Evolutionary conservation across 2,329 filamentous ascomycete species (phyloP), one percentile per base, ranked within the genome.

Genomic region (Colletotrichum sp.): DNA sequence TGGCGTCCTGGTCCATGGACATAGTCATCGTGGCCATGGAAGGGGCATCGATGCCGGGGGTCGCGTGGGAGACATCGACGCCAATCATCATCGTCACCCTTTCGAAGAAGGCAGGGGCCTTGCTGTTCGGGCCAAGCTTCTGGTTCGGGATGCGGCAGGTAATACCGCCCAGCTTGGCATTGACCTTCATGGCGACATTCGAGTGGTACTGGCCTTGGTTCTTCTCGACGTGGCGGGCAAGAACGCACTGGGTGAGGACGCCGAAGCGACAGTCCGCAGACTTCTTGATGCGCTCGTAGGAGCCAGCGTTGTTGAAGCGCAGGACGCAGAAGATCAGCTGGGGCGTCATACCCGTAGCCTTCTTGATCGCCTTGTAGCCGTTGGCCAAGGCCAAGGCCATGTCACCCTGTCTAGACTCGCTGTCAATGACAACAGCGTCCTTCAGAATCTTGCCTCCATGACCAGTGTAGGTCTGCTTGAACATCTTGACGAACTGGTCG

Each of bases 151-250:
- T 81, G 59, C 83, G 87, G 68, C 86, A 92, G 1, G 95, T 98
- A 0, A 91, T 90, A 7, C 97, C 97, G 16, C 97, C 97, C 4
- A 99, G 90, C 87, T 99, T 99, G 5, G 95, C 94, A 80, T 99
- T 98, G 78, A 99, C 92, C 87, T 99, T 99, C 95, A 99, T 97
- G 77, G 92, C 91, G 0, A 99, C 95, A 77, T 99, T 99, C 1
- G 95, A 97, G 80, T 95, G 94, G 84, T 98, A 98, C 80, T 99
- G 97, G 0, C 90, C 89, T 26, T 94, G 91, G 18, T 90, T 91
- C 82, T 93, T 94, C 48, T 86, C 80, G 1, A 96, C 94, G 74
- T 97, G 94, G 0, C 86, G 85, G 4, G 88, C 87, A 78, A 96
- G 93, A n/a, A 98, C 82, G 77, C 96, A 94, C 82, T 98, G 97